Base-by-base conservation (phyloP, 1,139 yeast species). In the Yamadazyma triangularis region DNA sequence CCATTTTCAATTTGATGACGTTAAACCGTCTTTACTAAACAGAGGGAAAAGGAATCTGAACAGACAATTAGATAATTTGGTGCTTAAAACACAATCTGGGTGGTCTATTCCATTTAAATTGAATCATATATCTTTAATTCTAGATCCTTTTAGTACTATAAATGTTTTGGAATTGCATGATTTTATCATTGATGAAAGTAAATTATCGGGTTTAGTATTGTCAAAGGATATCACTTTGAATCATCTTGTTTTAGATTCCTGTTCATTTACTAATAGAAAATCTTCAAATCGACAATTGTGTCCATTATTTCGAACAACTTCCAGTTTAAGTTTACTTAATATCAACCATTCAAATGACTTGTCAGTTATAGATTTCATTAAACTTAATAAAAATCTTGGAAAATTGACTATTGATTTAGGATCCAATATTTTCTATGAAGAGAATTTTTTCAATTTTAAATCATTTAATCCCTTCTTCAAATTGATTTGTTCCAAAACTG, bases 351-450 rank as follows among this genome's bases (percentile, higher is more conserved):
- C 63, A 16, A 58, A 51, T 19, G 80, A 74, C 40, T 54, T 77
- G 26, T 62, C 79, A 2, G 44, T 73, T 22, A 70, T 73, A 27
- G 77, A 72, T 44, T 69, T 54, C 24, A 40, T 58, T 5, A 58
- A 56, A 30, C 22, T 41, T 4, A 55, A 56, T 32, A 45, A 45
- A 15, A 16, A 28, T 4, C 60, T 77, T 31, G 23, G 42, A 2
- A 46, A 55, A 4, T 44, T 77, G 24, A 50, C 61, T 4, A 49
- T 77, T 14, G 82, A 77, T 41, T 47, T 77, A 29, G 58, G 59
- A 32, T 74, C 81, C 13, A 54, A 53, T 19, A 61, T 76, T 7
- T 77, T 77, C 38, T 68, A 73, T 54, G 40, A 36, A 12, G 40
- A 41, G 9, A 32, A 31, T 3, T 23, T 30, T 7, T 67, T 68